Evolutionary conservation across 495 filamentous ascomycete genomes (phyloP), one percentile per base, ranked within the genome.

Genomic region (Neurospora sp.): DNA sequence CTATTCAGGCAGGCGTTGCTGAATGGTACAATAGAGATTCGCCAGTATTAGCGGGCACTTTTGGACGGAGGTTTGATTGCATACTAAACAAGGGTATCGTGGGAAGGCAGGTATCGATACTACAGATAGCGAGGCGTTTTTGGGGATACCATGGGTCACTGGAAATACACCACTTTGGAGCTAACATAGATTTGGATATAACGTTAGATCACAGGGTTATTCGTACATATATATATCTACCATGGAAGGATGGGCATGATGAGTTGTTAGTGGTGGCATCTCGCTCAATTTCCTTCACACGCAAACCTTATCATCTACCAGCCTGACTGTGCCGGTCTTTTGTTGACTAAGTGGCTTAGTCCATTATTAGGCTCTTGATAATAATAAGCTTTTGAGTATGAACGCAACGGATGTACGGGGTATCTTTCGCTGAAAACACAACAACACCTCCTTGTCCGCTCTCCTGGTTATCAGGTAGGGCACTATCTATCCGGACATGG

Each of bases 1-100:
- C 70, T 76, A 42, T 84, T 85, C 71, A 78, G 72, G 72, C 73
- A 75, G n/a, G 82, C 80, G 2, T 70, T 85, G 73, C 68, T 69
- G 70, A 79, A 53, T 35, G 39, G 73, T 18, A 16, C 27, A 14
- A 18, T 65, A 18, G 53, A 65, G 3, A 65, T 65, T 65, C 53
- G 53, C 14, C 53, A 65, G 7, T 65, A 65, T 35, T 65, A 65
- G 53, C n/a, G 5, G 27, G 7, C 11, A 59, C 53, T 4, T 65
- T 2, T 65, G 53, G 6, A 18, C 35, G 0, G 0, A 20, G 2
- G 20, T 1, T 14, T 12, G 48, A 59, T 35, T 9, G 6, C 27
- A 65, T 16, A 31, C 27, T 31, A 14, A 59, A 59, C 20, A 59
- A 59, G 48, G 48, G 6, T 44, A 20, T 48, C 44, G 20, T 20